Conservation (phyloP, 495 filamentous ascomycete genomes). For the Penicillium pancosmium region DNA sequence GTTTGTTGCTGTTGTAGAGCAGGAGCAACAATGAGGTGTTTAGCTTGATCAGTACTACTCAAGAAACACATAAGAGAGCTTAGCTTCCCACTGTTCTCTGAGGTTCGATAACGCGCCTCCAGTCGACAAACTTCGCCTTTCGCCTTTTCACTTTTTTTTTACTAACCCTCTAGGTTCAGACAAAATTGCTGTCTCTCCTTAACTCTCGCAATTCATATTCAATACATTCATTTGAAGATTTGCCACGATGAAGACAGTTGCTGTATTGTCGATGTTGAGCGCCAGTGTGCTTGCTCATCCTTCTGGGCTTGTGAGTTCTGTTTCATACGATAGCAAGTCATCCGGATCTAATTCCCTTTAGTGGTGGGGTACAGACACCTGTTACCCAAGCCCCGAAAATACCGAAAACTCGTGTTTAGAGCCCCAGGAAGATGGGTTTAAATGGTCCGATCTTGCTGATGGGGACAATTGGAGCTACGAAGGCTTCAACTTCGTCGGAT, state of each 20-base stretch:
- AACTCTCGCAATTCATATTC: slow-evolving; percentile 14
- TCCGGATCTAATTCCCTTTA: slow-evolving; percentile 17
- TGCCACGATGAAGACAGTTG: slow-evolving; percentile 25
- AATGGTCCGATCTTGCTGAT: slow-evolving; percentile 64
- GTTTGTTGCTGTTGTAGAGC: not conserved
- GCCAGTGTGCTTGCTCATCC: slow-evolving; percentile 34
- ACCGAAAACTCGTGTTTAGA: slow-evolving; percentile 75
- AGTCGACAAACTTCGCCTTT: slow-evolving; percentile 20
- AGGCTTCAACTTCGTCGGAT: slow-evolving; percentile 73
- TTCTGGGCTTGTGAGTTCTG: slow-evolving; percentile 31
- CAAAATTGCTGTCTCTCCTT: slow-evolving; percentile 26
- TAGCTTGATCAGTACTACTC: not conserved
- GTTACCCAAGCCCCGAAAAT: slow-evolving; percentile 72
- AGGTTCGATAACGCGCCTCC: not conserved
- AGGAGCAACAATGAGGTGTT: not conserved
- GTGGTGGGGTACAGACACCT: slow-evolving; percentile 60
- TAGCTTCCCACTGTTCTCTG: not conserved
- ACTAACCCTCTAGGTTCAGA: slow-evolving; percentile 1
- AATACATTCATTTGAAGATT: not conserved
- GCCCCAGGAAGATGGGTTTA: slow-evolving; percentile 67
- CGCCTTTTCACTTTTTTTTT: slow-evolving; percentile 9
- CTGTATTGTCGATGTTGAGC: slow-evolving; percentile 25
- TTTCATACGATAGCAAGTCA: not conserved
- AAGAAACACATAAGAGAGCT: not conserved
- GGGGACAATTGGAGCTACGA: slow-evolving; percentile 66